A percentile compares a stretch with the other conserved stretches of the same genome.
These are phyloP conservation scores for Hippophae rhamnoides DNA, from an alignment of 306 rosid species.

Conservation along the genomic window DNA sequence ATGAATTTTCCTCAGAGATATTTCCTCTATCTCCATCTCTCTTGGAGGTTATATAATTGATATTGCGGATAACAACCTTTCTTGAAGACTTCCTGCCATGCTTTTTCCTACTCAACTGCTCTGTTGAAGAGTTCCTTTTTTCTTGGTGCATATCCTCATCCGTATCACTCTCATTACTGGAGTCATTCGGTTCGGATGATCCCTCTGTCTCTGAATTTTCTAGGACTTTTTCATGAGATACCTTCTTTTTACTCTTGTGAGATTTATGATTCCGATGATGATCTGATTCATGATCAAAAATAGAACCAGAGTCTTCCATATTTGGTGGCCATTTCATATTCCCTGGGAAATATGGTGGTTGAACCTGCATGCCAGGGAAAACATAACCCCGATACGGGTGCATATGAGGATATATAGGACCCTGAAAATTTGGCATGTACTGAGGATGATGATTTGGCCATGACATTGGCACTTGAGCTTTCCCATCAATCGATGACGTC, in stretches of 20 bases:
- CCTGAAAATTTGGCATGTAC: constrained; percentile 80
- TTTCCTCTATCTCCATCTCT: constrained; percentile 64
- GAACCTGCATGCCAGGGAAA: constrained; percentile 82
- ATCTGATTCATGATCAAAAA: constrained; percentile 40
- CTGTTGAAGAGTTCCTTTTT: constrained; percentile 37
- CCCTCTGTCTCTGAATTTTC: constrained; percentile 53
- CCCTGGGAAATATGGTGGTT: constrained; percentile 68
- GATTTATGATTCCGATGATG: constrained; percentile 37
- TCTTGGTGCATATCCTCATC: constrained; percentile 37
- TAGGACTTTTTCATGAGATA: constrained; percentile 29
- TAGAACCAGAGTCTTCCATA: constrained; percentile 43
- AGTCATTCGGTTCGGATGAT: constrained; percentile 39
- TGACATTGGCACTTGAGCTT: constrained; percentile 50
- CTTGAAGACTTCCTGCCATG: constrained; percentile 69
- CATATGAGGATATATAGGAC: constrained; percentile 60
- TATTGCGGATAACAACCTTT: constrained; percentile 90
- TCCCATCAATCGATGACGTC: constrained; percentile 47
- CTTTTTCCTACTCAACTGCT: constrained; percentile 37
- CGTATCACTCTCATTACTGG: constrained; percentile 58
- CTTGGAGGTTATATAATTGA: constrained; percentile 84
- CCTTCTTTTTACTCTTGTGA: constrained; percentile 57
- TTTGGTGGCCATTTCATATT: constrained; percentile 82
- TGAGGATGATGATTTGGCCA: constrained; percentile 76
- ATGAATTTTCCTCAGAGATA: constrained; percentile 52
- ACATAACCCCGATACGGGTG: constrained; percentile 77